Base-by-base conservation (phyloP, 306 rosid genomes). In the Lablab purpureus region DNA sequence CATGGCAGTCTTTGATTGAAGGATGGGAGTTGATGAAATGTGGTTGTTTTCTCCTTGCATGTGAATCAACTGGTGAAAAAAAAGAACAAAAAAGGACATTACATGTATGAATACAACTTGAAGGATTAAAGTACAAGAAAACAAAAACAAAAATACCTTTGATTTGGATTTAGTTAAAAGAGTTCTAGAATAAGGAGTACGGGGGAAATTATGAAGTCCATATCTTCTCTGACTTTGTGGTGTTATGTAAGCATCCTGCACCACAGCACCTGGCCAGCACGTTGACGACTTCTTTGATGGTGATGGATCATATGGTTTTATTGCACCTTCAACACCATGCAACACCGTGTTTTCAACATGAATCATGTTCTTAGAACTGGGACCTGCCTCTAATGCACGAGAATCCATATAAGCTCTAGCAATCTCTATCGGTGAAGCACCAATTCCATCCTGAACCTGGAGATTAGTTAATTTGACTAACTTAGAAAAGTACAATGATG, bases 221-320 rank as follows among this genome's bases (percentile, higher is more conserved):
- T 67, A 82, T 87, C 89, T 84, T 64, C 90, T 86, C 70, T 89
- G 95, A 85, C 83, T 85, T 71, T 85, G 90, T 15, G 97, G 97
- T 55, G 97, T 91, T 77, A 67, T 19, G 76, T 88, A 90, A 80
- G 85, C 80, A 55, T 89, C 88, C 56, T 85, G 87, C 74, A 85
- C 85, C 86, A 95, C 80, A 71, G 92, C 87, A 69, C 98, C 98
- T 18, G 99, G 99, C 99, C 99, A 92, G 80, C 90, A 86, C 77
- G 87, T 63, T 49, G 95, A 82, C 1, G 86, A 80, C 87, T 80
- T 91, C 50, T 86, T 83, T 17, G 85, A 79, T 67, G 90, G 84
- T 40, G 87, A 76, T 60, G 87, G 91, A 75, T 85, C 78, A 76
- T 73, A 84, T 62, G 91, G 84, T 51, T 82, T 85, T 36, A 84